Evolutionary conservation across 345 rosid species (phyloP), one percentile per base, ranked within the genome.

Genomic region (Bruguiera sexangula): DNA sequence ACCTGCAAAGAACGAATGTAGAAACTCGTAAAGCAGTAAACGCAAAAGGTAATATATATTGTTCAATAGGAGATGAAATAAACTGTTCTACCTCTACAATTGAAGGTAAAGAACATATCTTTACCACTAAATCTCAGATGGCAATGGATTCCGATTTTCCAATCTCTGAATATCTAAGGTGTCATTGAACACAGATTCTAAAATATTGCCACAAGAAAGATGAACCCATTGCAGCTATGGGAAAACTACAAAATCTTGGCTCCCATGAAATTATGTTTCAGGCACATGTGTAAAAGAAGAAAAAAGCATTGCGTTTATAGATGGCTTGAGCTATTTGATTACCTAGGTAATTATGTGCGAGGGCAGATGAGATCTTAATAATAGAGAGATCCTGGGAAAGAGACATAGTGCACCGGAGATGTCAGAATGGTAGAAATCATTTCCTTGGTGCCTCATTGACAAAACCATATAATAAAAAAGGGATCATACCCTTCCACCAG

Each of bases 401-500:
- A 68, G 51, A 20, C 34, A 36, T 2, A 53, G 26, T 34, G 36
- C 30, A 27, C 27, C 63, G 20, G 21, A 55, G 22, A 43, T 6
- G 50, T 64, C 4, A 64, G 50, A 3, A 65, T 13, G 32, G 9
- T 26, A 13, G 34, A 43, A 69, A 19, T 46, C 8, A 16, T 56
- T 64, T 32, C 19, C 24, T 6, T 6, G 8, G 29, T 21, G 48
- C 15, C 2, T n/a, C 13, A 15, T 64, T 15, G 6, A 9, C 6
- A 22, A 21, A 13, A 20, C 48, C 6, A 26, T 1, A 63, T 13
- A 26, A 5, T 63, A 39, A 48, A 18, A 32, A 70, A 27, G 15
- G 6, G 51, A 51, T 1, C 74, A 75, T 84, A 88, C 98, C 98
- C 85, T 90, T 85, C 98, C 98, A 93, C 98, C 98, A 93, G 62